Evolutionary conservation across 1,284 basidiomycete genomes (phyloP), one percentile per base, ranked within the genome.

Genomic region (Irpex rosettiformis): DNA sequence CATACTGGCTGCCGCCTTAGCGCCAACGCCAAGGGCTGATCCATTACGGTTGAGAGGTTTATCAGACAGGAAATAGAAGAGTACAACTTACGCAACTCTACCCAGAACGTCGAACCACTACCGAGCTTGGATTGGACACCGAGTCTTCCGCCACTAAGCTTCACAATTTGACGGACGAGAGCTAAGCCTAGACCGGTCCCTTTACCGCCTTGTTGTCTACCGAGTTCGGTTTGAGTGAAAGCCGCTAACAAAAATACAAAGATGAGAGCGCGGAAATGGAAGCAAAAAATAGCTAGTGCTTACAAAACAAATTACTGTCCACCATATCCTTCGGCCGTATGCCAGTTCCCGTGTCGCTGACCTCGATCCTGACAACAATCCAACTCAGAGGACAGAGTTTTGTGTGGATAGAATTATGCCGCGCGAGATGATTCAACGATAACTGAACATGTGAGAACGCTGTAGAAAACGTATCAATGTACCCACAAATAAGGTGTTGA

Each of bases 111-210:
- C 28, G 85, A 89, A 10, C 89, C 89, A 64, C 78, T 72, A 4
- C 79, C 79, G 1, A 81, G 75, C 68, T 84, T 84, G 4, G 86
- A 88, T 61, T 73, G 75, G 21, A 89, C 81, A n/a, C 93, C 91
- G 8, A 94, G 75, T 22, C 91, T 81, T 4, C 93, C 94, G 7
- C 89, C 86, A 56, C 83, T 88, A 30, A 93, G 77, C 72, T 89
- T 92, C 62, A 96, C 90, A 58, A 96, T 95, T 69, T 93, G 91
- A 42, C 92, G 80, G n/a, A 95, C 92, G 21, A 96, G 81, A 1
- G 93, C 93, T 21, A 96, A 72, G 11, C 93, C 94, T n/a, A 95
- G 76, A 2, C 93, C 93, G 0, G 91, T 93, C 2, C 93, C 93
- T 74, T 94, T 94, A 7, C 91, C 92, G 61, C 91, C 90, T 76